Evolutionary conservation across 140 eudicot species (phyloP), one percentile per base, ranked within the genome.

Genomic region (Cichorium intybus): DNA sequence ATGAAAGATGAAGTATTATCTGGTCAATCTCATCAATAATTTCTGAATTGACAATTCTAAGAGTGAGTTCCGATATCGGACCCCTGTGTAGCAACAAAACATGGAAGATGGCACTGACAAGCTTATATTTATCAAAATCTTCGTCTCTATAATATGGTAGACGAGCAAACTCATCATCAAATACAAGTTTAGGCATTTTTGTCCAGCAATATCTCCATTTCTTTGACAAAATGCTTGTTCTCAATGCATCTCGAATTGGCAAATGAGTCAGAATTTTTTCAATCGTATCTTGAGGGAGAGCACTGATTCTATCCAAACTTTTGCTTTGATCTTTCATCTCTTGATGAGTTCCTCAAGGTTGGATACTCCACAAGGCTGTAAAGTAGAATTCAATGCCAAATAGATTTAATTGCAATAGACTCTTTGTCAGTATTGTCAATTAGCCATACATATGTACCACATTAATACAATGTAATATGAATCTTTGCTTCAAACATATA

Each of bases 181-280:
- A 73, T 31, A 51, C 79, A 24, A 78, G 61, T 39, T 49, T 54
- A 0, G 80, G 77, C 12, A 77, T 64, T 1, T 27, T 62, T 0
- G 22, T 28, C 80, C 84, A 79, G 0, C 43, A 24, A 45, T 74
- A 53, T 43, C 80, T 56, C 84, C 80, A 79, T 43, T 69, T 68
- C 34, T 14, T 57, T 12, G 80, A 79, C 66, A 79, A 23, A 26
- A 74, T 62, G 43, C 84, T 79, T 5, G 77, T 69, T 47, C 80
- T 63, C 21, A 79, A 67, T 27, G 75, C 80, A 16, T 79, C 74
- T 11, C 46, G 54, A 14, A 79, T 48, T 24, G 80, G 77, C 65
- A 79, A 24, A 56, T 35, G 52, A 21, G 66, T 64, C 9, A 79
- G 62, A 41, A 79, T 64, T 11, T 7, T 50, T 7, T 64, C 77